Conservation (phyloP, 345 rosid genomes). For the Citrus sinensis region DNA sequence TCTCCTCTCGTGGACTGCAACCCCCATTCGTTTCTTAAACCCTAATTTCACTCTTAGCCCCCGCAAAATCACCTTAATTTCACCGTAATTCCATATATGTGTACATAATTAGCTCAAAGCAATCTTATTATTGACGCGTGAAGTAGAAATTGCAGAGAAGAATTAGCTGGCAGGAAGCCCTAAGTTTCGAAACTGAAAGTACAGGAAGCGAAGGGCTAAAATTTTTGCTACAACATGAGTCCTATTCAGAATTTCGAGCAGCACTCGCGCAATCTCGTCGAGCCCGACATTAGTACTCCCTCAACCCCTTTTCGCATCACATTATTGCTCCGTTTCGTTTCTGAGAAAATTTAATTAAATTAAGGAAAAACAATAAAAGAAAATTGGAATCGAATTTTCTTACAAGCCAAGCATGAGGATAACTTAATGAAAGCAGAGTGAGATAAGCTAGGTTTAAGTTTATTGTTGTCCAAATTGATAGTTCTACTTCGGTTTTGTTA, state of each 20-base stretch:
- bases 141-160: not conserved
- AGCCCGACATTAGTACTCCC: constrained; percentile 65
- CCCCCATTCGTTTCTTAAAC: not conserved
- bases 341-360: not conserved
- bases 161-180: not conserved
- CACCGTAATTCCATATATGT: no score
- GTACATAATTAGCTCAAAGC: not conserved
- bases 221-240: constrained; percentile 46
- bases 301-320: not conserved
- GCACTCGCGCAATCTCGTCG: constrained; percentile 80
- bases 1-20: not conserved
- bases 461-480: not conserved
- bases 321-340: not conserved
- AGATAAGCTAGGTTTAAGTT: not conserved
- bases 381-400: no score
- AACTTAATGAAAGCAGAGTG: not conserved
- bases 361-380: not conserved
- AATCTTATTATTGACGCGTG: not conserved
- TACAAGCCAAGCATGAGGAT: not conserved
- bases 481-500: not conserved
- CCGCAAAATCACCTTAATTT: not conserved
- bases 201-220: not conserved
- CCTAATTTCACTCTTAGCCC: not conserved
- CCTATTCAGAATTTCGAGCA: constrained; percentile 97
- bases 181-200: not conserved